Evolutionary conservation across 2,329 filamentous ascomycete genomes (phyloP).

Genomic region (Aspergillus bombycis): DNA sequence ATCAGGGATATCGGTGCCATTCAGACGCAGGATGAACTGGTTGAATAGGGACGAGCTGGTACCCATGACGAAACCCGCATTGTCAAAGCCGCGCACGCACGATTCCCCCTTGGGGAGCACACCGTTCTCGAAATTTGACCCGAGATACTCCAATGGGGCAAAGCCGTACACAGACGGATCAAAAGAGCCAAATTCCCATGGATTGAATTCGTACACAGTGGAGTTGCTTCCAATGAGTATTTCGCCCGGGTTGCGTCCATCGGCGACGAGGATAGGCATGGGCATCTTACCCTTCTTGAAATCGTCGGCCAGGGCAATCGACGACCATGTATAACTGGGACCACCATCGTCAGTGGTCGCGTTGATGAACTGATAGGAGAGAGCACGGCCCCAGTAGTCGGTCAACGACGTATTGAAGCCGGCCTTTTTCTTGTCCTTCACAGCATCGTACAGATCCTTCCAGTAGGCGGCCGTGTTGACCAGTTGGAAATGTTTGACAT

Average conservation of each 20-base stretch:
- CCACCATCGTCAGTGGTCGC: constrained; percentile 66
- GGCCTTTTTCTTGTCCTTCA: constrained; percentile 64
- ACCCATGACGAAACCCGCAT: constrained; percentile 80
- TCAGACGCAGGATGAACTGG: constrained; percentile 68
- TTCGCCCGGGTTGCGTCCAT: constrained; percentile 67
- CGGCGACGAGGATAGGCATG: constrained; percentile 73
- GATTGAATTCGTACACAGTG: constrained; percentile 77
- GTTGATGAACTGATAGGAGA: constrained; percentile 85
- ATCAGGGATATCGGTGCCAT: constrained; percentile 54
- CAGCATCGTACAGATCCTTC: constrained; percentile 58
- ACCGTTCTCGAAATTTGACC: constrained; percentile 71
- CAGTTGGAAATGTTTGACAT: constrained; percentile 45
- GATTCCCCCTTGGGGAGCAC: constrained; percentile 55
- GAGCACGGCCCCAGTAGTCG: constrained; percentile 82
- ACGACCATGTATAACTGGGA: constrained; percentile 78
- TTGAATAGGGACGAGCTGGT: constrained; percentile 88
- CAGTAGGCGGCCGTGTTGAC: constrained; percentile 64
- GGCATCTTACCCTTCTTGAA: constrained; percentile 68
- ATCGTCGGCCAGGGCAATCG: constrained; percentile 65
- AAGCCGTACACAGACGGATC: constrained; percentile 75
- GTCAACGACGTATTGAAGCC: constrained; percentile 73
- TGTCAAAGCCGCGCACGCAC: constrained; percentile 82
- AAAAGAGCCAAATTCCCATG: constrained; percentile 76
- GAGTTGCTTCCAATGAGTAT: constrained; percentile 68
- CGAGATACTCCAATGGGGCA: constrained; percentile 70